Percentiles rank a stretch among this genome's conserved stretches.
These are phyloP conservation scores for Penicillium desertorum DNA, from an alignment of 495 filamentous ascomycete genomes.

Conservation along the genomic window DNA sequence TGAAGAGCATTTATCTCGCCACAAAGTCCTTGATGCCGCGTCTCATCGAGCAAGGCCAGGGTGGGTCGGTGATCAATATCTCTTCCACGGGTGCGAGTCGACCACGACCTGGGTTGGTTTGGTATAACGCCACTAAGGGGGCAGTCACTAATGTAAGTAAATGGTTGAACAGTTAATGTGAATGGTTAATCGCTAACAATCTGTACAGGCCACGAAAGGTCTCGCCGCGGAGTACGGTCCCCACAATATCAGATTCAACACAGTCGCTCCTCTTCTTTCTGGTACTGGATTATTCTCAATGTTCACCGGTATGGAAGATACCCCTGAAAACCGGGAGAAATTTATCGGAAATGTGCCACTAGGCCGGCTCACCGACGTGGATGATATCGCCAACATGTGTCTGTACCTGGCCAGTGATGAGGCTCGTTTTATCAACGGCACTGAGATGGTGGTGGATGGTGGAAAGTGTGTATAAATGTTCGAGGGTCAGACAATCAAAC, in stretches of 20 bases:
- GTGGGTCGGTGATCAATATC: conserved; percentile 65
- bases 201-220: conserved; percentile 55
- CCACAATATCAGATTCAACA: conserved; percentile 64
- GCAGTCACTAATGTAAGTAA: conserved; percentile 59
- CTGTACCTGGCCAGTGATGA: conserved; percentile 68
- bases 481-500: background rate
- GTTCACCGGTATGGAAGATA: conserved; percentile 67
- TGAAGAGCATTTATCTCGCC: conserved; percentile 62
- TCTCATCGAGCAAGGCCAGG: conserved; percentile 55
- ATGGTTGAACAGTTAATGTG: background rate
- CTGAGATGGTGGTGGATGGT: conserved; percentile 44
- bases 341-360: conserved; percentile 68
- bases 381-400: conserved; percentile 66
- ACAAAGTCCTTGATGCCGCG: conserved; percentile 53
- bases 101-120: conserved; percentile 65
- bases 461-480: conserved; percentile 35
- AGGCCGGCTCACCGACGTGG: conserved; percentile 59
- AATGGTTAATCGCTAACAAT: background rate
- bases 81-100: conserved; percentile 62
- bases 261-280: conserved; percentile 59
- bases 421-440: conserved; percentile 67
- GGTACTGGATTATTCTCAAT: conserved; percentile 64
- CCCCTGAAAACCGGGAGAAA: conserved; percentile 64
- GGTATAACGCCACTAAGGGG: conserved; percentile 70
- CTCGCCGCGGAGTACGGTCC: conserved; percentile 68